Conservation (phyloP, 306 rosid species). For the Abrus precatorius region DNA sequence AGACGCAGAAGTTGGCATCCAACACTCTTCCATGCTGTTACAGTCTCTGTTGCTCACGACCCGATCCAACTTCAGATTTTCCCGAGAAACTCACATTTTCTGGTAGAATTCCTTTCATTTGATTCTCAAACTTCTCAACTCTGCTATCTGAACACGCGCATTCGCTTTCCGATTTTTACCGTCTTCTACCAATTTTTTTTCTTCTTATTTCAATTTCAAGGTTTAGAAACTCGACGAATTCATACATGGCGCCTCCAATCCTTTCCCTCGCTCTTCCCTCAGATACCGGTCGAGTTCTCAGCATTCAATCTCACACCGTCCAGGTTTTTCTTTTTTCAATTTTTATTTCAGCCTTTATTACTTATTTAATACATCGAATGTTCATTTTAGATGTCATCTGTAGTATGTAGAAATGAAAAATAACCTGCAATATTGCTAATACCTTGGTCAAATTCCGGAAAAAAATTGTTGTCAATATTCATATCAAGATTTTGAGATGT, state of each 20-base stretch:
- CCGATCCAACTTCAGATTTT: not conserved
- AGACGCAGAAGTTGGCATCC: constrained; percentile 24
- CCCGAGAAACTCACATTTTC: constrained; percentile 48
- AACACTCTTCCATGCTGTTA: constrained; percentile 46
- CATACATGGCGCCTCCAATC: constrained; percentile 74
- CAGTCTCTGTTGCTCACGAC: constrained; percentile 26
- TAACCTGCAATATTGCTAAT: not conserved
- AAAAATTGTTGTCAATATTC: not conserved
- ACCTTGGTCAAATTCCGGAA: not conserved
- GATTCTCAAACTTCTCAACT: not conserved
- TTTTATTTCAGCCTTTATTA: constrained; percentile 2
- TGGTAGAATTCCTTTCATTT: constrained; percentile 39
- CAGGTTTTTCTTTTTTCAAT: constrained; percentile 58
- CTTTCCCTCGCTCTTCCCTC: constrained; percentile 78
- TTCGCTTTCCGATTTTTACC: not conserved
- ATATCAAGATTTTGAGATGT: not conserved
- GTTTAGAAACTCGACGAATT: constrained; percentile 38
- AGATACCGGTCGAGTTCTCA: constrained; percentile 79
- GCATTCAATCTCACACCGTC: constrained; percentile 89
- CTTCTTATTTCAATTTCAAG: constrained; percentile 33
- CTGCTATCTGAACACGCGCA: not conserved
- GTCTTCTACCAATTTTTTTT: not conserved
- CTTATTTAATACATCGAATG: not conserved
- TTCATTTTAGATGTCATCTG: not conserved
- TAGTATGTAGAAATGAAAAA: not conserved